These are phyloP conservation scores for Ustilaginoidea virens DNA, from an alignment of 2,329 filamentous ascomycete genomes.

Conservation along the genomic window DNA sequence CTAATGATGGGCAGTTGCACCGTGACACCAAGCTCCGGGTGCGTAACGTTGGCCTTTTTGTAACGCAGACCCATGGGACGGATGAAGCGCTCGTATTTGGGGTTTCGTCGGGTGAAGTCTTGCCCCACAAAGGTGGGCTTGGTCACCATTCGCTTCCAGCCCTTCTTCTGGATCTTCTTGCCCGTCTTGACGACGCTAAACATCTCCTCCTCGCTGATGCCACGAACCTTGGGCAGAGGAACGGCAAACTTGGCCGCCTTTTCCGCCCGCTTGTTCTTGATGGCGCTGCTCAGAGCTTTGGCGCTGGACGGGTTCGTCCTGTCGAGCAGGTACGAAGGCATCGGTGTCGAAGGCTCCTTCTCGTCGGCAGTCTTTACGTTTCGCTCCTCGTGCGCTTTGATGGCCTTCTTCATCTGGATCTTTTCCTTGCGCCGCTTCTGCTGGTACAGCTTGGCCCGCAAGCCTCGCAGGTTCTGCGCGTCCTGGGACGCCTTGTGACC, in stretches of 20 bases:
- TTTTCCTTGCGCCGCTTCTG: slow-evolving; percentile 94
- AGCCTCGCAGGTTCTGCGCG: slow-evolving; percentile 82
- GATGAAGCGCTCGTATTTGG: slow-evolving; percentile 53
- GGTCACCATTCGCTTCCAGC: slow-evolving; percentile 54
- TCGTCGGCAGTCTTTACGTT: slow-evolving; percentile 80
- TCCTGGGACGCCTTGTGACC: slow-evolving; percentile 77
- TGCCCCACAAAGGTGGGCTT: slow-evolving; percentile 62
- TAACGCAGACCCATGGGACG: slow-evolving; percentile 34
- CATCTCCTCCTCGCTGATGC: slow-evolving; percentile 89
- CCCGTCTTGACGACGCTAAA: slow-evolving; percentile 94
- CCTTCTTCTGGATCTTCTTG: slow-evolving; percentile 84
- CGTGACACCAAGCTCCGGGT: slow-evolving; percentile 72
- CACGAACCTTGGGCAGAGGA: slow-evolving; percentile 83
- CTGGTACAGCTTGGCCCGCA: slow-evolving; percentile 84
- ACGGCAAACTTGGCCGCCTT: slow-evolving; percentile 91
- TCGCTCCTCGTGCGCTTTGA: slow-evolving; percentile 89
- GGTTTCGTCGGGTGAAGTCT: slow-evolving; percentile 78
- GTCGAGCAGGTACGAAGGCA: slow-evolving; percentile 90
- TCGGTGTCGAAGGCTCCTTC: slow-evolving; percentile 64
- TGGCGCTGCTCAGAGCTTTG: slow-evolving; percentile 65
- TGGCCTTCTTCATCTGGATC: slow-evolving; percentile 92
- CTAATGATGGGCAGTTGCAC: slow-evolving; percentile 70
- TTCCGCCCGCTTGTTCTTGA: slow-evolving; percentile 90
- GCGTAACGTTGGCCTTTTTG: slow-evolving; percentile 40
- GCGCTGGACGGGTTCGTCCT: slow-evolving; percentile 43